A percentile compares a stretch with the other conserved stretches of the same genome.
These are phyloP conservation scores for Raphidocelis subcapitata DNA, from an alignment of 139 green algal genomes.

Conservation along the genomic window DNA sequence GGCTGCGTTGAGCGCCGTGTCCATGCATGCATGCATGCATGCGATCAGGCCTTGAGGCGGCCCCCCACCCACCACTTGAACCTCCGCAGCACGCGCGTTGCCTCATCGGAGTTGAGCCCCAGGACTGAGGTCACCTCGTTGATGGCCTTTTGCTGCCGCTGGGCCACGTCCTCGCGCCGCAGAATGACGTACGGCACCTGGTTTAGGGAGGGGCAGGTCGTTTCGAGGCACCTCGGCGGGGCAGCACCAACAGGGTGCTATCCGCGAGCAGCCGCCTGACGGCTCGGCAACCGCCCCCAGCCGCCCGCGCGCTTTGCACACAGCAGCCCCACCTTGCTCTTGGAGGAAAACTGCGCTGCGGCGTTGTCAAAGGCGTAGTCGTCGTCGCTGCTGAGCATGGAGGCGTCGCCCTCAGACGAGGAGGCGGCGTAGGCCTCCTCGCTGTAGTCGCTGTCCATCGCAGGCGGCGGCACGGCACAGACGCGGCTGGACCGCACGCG, in stretches of 20 bases:
- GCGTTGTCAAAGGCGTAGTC: conserved; percentile 46
- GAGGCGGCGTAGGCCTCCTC: no score
- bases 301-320: background rate
- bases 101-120: conserved; percentile 58
- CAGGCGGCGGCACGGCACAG: no score
- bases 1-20: background rate
- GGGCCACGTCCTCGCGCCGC: conserved; percentile 33
- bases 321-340: conserved; percentile 18
- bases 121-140: conserved; percentile 52
- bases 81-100: conserved; percentile 63
- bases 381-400: conserved; percentile 8
- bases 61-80: conserved; percentile 71
- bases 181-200: conserved; percentile 42
- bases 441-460: no score
- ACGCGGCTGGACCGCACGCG: no score
- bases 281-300: background rate
- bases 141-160: conserved; percentile 41
- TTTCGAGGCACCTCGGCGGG: no score
- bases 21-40: background rate
- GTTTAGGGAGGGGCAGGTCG: no score
- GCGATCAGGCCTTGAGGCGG: background rate
- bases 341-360: conserved; percentile 20
- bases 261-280: background rate
- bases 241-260: no score
- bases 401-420: no score